Base-by-base conservation (phyloP, 2,329 filamentous ascomycete genomes). In the Alternaria conjuncta region DNA sequence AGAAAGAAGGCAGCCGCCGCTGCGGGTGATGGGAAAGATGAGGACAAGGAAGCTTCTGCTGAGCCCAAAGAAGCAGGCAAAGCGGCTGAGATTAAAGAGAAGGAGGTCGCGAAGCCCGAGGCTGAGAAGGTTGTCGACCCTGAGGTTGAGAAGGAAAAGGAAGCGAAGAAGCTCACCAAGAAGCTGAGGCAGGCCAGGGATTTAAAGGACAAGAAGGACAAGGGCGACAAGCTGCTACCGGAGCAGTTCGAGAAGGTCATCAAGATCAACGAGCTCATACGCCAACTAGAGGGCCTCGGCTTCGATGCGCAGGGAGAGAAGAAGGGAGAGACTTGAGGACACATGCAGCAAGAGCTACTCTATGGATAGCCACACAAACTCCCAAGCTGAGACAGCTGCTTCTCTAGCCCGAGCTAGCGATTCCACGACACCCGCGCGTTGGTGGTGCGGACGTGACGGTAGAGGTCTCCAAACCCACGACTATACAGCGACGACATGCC, bases 211-310 rank as follows among this genome's bases (percentile, higher is more conserved):
- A 97, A 97, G 86, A 97, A 97, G 80, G 92, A 97, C 23, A 90
- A 89, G 60, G 96, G 96, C 20, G 91, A 93, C 77, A 86, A 88
- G 5, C 82, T 99, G 64, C 85, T 98, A 25, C 95, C 94, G 0
- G 96, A 99, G 82, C 96, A 99, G 82, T 91, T 98, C 68, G 94
- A 95, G 72, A 99, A 99, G 83, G 93, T 99, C 59, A 96, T 97
- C 79, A 97, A 96, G 81, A 97, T 99, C 78, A 93, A 93, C 67
- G 96, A 99, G 83, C 86, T 99, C 55, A 90, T 97, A 61, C 88
- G 94, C 12, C 94, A 98, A 78, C 83, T 99, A 60, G 92, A 96
- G 73, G 86, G 88, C 3, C 84, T 99, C 26, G 95, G 95, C 0
- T 93, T 98, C 67, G 91, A 96, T 78, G 82, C 87, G 1, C 91